phyloP scores from a whole-genome alignment of 2,329 filamentous ascomycete species.

The Pestalotiopsis sp. region DNA sequence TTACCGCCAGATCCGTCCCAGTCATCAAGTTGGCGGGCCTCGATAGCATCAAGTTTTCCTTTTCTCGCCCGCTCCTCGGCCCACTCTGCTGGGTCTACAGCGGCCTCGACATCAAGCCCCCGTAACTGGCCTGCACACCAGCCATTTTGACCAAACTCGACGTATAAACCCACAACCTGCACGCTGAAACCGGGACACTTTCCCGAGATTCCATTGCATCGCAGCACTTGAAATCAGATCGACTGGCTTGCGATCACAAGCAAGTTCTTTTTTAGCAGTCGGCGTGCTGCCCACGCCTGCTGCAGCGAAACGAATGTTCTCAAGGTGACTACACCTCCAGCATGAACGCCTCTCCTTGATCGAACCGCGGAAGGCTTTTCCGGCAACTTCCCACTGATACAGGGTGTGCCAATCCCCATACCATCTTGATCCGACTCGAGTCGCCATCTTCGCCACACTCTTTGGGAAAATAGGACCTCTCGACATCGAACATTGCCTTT shows the following conservation, averaged over 20 bases:
- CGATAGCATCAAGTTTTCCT: slow-evolving; percentile 69
- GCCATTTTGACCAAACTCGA: slow-evolving; percentile 29
- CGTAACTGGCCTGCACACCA: slow-evolving; percentile 68
- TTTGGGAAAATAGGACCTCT: background rate
- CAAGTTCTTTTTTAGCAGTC: slow-evolving; percentile 26
- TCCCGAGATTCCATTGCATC: slow-evolving; percentile 9
- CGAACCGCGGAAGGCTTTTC: slow-evolving; percentile 31
- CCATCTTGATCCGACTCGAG: background rate
- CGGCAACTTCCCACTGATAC: background rate
- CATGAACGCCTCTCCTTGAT: slow-evolving; percentile 34
- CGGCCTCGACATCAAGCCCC: slow-evolving; percentile 96
- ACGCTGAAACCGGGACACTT: background rate
- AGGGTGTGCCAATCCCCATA: background rate
- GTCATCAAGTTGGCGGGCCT: slow-evolving; percentile 94
- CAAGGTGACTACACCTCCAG: slow-evolving; percentile 24
- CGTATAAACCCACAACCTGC: background rate
- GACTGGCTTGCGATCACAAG: slow-evolving; percentile 9
- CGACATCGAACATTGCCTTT: slow-evolving; percentile 27
- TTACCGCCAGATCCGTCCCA: slow-evolving; percentile 24
- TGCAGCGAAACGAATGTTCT: slow-evolving; percentile 28
- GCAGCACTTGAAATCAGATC: slow-evolving; percentile 8
- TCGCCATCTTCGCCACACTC: background rate
- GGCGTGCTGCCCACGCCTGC: slow-evolving; percentile 38
- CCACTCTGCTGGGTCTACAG: slow-evolving; percentile 91
- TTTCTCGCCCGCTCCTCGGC: slow-evolving; percentile 86